Evolutionary conservation across 495 filamentous ascomycete species (phyloP), one percentile per base, ranked within the genome.

Genomic region (Podospora appendiculata): DNA sequence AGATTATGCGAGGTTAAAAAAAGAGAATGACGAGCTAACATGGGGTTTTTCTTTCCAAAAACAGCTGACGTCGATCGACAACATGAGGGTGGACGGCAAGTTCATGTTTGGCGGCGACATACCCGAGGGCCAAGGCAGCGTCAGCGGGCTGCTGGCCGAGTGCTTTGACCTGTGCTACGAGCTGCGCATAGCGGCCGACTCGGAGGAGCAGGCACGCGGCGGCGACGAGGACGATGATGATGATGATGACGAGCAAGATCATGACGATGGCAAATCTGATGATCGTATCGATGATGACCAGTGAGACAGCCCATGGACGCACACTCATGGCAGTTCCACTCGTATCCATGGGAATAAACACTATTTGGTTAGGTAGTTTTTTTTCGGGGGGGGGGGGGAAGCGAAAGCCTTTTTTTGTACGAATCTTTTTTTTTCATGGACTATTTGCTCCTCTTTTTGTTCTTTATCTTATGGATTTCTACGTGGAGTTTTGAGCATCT

Each of bases 1-100:
- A n/a, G n/a, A n/a, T n/a, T n/a, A n/a, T n/a, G n/a, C n/a, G n/a
- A n/a, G n/a, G n/a, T n/a, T n/a, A n/a, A n/a, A 40, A 48, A 18
- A 50, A 33, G 7, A 9, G 8, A 14, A 19, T 35, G 10, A 12
- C 38, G 34, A 41, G 10, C 36, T 50, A 32, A 25, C 16, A 41
- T 6, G 10, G 36, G n/a, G n/a, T n/a, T 12, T 25, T 5, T 25
- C 5, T 25, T 25, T 25, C 25, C 5, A 2, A 5, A 25, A 25
- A 13, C 53, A 95, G 89, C 79, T 98, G 25, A 88, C 90, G 60
- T 96, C 90, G 1, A 95, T 98, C 58, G 94, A 98, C 63, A 96
- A 96, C 70, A 95, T 98, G 90, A 81, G 87, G 48, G 80, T 90
- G 9, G 93, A 97, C 62, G 93, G 93, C 41, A 98, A 96, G 62